Evolutionary conservation across 257 asterid species (phyloP).

Genomic region (Leonotis leonurus): DNA sequence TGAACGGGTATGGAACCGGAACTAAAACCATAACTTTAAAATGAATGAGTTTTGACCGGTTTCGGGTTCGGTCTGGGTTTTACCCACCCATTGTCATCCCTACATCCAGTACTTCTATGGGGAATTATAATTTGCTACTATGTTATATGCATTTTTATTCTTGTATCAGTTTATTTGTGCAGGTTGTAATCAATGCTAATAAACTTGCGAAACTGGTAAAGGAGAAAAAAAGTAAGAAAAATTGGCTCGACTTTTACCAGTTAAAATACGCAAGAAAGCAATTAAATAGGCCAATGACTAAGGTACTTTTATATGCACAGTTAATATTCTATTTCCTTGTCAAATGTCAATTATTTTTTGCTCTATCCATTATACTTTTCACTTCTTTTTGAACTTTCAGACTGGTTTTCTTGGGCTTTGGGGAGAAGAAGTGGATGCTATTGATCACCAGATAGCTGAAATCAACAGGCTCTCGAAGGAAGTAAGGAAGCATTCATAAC

Average conservation of each 20-base stretch:
- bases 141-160: conserved; percentile 2
- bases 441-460: conserved; percentile 75
- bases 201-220: conserved; percentile 74
- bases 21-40: no score
- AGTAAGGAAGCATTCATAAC: conserved; percentile 32
- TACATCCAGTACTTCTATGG: not conserved
- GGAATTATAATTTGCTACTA: not conserved
- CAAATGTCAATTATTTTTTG: not conserved
- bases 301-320: conserved; percentile 45
- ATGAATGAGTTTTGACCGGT: no score
- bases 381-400: conserved; percentile 36
- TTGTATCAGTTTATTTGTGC: conserved; percentile 11
- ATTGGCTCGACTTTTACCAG: conserved; percentile 45
- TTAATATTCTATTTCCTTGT: not conserved
- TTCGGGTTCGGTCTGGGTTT: no score
- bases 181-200: conserved; percentile 80
- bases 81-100: not conserved
- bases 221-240: conserved; percentile 67
- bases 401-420: conserved; percentile 89
- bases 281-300: conserved; percentile 54
- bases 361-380: not conserved
- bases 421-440: conserved; percentile 80
- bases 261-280: conserved; percentile 56
- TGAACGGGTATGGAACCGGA: no score
- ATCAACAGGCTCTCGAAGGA: conserved; percentile 64